Evolutionary conservation across 2,329 filamentous ascomycete genomes (phyloP).

Genomic region (Aspergillus sp.): DNA sequence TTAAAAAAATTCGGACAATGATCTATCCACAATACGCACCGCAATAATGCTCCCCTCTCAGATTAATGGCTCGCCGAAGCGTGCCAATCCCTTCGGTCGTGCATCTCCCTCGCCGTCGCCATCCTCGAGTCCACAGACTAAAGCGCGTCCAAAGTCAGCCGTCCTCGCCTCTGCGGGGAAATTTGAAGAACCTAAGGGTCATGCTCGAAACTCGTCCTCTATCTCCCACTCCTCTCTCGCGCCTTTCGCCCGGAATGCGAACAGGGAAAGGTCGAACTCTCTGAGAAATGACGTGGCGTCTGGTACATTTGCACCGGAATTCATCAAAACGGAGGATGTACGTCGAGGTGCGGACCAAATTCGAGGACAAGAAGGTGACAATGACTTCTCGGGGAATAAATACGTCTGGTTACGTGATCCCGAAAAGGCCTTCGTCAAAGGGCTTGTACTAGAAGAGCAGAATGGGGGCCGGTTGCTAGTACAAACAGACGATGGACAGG

Average conservation of each 20-base stretch:
- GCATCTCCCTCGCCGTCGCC: conserved; percentile 58
- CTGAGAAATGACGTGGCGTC: conserved; percentile 63
- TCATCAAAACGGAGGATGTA: conserved; percentile 86
- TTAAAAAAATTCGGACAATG: conserved; percentile 27
- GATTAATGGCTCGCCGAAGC: conserved; percentile 67
- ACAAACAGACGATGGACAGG: conserved; percentile 89
- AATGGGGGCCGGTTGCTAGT: conserved; percentile 70
- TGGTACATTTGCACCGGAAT: conserved; percentile 90
- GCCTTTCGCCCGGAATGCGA: conserved; percentile 40
- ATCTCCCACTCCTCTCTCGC: conserved; percentile 57
- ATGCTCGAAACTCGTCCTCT: conserved; percentile 67
- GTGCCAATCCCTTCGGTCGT: conserved; percentile 77
- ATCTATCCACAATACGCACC: conserved; percentile 21
- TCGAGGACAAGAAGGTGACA: conserved; percentile 86
- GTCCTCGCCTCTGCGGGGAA: conserved; percentile 63
- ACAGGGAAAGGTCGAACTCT: conserved; percentile 60
- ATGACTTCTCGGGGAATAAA: conserved; percentile 97
- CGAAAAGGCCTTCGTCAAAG: conserved; percentile 83
- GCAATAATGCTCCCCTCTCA: conserved; percentile 55
- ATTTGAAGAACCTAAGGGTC: conserved; percentile 48
- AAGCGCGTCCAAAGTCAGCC: conserved; percentile 69
- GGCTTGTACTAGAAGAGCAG: conserved; percentile 84
- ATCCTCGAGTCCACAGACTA: conserved; percentile 56
- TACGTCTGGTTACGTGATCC: conserved; percentile 97
- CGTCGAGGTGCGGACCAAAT: conserved; percentile 57